These are phyloP conservation scores for Solanum chmielewskii DNA, from an alignment of 257 asterid genomes.

Conservation along the genomic window DNA sequence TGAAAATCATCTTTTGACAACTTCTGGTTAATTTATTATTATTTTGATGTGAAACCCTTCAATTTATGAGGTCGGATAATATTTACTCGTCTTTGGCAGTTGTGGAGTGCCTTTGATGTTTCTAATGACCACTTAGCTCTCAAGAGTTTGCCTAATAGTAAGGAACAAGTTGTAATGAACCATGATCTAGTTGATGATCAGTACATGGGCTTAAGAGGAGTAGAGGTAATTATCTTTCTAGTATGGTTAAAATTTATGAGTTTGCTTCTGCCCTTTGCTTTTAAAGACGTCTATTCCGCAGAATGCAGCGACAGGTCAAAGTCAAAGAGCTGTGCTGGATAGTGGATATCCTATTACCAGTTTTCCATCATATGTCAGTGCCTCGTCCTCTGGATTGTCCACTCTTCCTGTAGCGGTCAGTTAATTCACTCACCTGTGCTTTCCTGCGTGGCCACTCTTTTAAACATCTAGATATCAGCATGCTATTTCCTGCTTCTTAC, in stretches of 20 bases:
- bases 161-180: slow-evolving; percentile 13
- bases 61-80: background rate
- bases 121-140: slow-evolving; percentile 17
- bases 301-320: slow-evolving; percentile 27
- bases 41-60: background rate
- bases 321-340: slow-evolving; percentile 11
- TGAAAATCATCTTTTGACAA: background rate
- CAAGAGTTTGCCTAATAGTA: slow-evolving; percentile 13
- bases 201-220: slow-evolving; percentile 18
- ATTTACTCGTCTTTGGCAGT: slow-evolving; percentile 23
- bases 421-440: slow-evolving; percentile 1
- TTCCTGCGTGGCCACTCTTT: background rate
- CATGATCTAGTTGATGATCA: slow-evolving; percentile 30
- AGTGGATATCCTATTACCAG: slow-evolving; percentile 19
- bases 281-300: slow-evolving; percentile 14
- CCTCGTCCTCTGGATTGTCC: slow-evolving; percentile 23
- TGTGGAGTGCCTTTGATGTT: slow-evolving; percentile 60
- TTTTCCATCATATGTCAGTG: slow-evolving; percentile 23
- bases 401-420: slow-evolving; percentile 27
- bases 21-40: background rate
- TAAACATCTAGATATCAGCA: background rate
- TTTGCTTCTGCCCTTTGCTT: slow-evolving; percentile 10
- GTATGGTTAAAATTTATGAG: background rate
- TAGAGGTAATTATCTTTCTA: slow-evolving; percentile 32
- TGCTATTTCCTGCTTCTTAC: background rate